Evolutionary conservation across 441 rosid genomes (phyloP), one percentile per base, ranked within the genome.

Genomic region (Kokia cookei): DNA sequence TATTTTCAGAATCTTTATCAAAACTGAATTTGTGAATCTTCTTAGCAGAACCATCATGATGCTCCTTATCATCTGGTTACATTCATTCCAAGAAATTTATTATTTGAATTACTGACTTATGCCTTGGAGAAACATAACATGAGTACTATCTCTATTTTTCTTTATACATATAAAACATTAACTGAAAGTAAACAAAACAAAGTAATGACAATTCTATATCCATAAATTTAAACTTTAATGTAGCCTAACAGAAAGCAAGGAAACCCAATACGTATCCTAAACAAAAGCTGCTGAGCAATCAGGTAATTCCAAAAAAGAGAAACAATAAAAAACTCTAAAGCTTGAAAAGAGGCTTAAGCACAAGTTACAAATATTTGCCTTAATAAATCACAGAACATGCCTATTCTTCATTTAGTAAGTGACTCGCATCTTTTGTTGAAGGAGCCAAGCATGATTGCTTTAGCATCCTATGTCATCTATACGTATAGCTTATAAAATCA

Each of bases 1-100:
- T 79, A 42, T 86, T 87, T 81, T 96, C 97, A 76, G 98, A 87
- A 79, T 77, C 91, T 76, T 88, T 79, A 81, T 96, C 97, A 80
- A 96, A 87, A 76, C 96, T 92, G 62, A 89, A 87, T 7, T 75
- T 2, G 75, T 83, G 88, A 37, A 83, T 72, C 61, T 87, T 79
- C 70, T 82, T 75, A 7, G 80, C 81, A 58, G 84, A 82, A 76
- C 87, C 90, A 76, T 89, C 89, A 14, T 87, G 88, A 78, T 85
- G 89, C 73, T 84, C 93, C 77, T 88, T 85, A 78, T 84, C 84
- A 75, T 84, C 93, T 85, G 86, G 60, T 74, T 61, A 81, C 47
- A 71, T 47, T 76, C 76, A 65, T 75, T 57, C 22, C 47, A 59
- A 45, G 51, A 74, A 55, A 67, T 51, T 27, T 65, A 63, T 76